A percentile compares a stretch with the other conserved stretches of the same genome.
These are phyloP conservation scores for Thalassiosira mediterranea DNA, from an alignment of 352 stramenopile species.

Conservation along the genomic window DNA sequence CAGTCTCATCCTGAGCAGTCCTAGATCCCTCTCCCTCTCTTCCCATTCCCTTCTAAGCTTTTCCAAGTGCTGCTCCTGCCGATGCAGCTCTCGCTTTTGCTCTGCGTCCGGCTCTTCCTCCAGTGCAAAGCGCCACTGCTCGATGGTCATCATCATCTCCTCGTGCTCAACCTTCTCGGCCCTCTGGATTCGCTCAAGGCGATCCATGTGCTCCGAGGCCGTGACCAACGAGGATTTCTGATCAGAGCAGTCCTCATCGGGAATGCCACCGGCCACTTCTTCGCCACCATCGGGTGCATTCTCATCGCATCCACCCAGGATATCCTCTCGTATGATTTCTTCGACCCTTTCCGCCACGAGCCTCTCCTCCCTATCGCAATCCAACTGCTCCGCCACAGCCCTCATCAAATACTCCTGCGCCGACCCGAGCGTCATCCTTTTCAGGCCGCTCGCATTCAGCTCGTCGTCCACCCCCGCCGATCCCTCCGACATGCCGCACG, in stretches of 20 bases:
- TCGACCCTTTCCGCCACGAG: constrained; percentile 4
- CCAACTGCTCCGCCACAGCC: constrained; percentile 3
- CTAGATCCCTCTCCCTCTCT: no score
- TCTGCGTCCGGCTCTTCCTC: background rate
- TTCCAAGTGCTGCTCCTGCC: background rate
- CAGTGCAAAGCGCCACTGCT: constrained; percentile 9
- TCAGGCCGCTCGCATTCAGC: background rate
- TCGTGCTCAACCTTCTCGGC: constrained; percentile 10
- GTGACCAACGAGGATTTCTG: no score
- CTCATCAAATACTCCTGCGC: constrained; percentile 10
- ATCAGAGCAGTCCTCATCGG: background rate
- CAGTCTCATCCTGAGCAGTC: no score
- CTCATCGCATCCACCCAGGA: background rate
- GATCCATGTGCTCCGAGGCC: background rate
- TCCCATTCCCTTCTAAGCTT: no score
- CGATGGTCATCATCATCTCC: background rate
- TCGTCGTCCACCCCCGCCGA: constrained; percentile 4
- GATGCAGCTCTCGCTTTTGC: background rate
- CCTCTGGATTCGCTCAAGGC: constrained; percentile 9
- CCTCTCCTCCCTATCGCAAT: background rate
- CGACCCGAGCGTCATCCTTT: background rate
- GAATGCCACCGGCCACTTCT: background rate
- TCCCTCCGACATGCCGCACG: constrained; percentile 14
- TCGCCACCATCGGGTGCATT: background rate
- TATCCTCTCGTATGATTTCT: constrained; percentile 4